Evolutionary conservation across 805 yeast species (phyloP).

Genomic region (Blastobotrys mokoenaii): DNA sequence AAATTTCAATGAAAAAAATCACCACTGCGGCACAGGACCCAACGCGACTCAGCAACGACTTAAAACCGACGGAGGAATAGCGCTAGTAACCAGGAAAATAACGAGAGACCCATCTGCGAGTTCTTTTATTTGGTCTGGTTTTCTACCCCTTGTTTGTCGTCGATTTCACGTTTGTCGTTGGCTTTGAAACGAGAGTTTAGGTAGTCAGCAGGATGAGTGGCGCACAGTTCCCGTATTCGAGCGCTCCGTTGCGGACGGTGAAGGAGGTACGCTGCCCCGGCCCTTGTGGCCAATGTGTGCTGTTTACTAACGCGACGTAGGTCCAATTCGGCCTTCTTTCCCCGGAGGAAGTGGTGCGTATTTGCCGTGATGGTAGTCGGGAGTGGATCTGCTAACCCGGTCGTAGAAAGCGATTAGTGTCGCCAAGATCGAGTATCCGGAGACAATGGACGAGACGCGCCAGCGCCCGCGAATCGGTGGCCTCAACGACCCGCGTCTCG

Average conservation of each 20-base stretch:
- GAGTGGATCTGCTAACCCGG: background rate
- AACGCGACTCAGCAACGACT: no score
- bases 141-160: no score
- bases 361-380: background rate
- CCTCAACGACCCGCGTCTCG: slow-evolving; percentile 91
- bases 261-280: slow-evolving; percentile 94
- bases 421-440: slow-evolving; percentile 96
- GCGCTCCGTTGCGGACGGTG: slow-evolving; percentile 96
- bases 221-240: slow-evolving; percentile 76
- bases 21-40: no score
- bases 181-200: no score
- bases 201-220: slow-evolving; percentile 27
- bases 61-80: no score
- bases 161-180: no score
- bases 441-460: slow-evolving; percentile 98
- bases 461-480: slow-evolving; percentile 96
- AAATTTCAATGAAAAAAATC: no score
- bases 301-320: slow-evolving; percentile 29
- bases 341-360: slow-evolving; percentile 77
- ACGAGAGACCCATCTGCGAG: no score
- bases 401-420: slow-evolving; percentile 83
- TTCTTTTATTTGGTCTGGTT: no score
- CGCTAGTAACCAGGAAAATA: no score
- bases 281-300: no score
- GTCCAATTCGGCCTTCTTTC: slow-evolving; percentile 95